Evolutionary conservation across 345 rosid genomes (phyloP).

Genomic region (Turritis glabra): DNA sequence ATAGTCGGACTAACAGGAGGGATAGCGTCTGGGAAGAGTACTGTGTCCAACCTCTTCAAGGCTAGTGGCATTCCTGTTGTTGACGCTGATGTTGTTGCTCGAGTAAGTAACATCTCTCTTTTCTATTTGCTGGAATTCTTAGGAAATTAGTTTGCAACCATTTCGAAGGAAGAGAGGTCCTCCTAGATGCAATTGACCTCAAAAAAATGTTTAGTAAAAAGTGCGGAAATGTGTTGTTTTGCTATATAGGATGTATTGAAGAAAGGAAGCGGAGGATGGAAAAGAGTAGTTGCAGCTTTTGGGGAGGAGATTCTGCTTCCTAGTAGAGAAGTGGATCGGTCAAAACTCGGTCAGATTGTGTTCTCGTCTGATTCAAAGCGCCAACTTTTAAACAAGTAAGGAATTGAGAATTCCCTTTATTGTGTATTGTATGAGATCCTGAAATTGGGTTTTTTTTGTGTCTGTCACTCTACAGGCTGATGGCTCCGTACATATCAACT

Average conservation of each 20-base stretch:
- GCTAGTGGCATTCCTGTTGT: constrained; percentile 69
- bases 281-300: constrained; percentile 57
- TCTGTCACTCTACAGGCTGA: constrained; percentile 45
- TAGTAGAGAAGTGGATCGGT: constrained; percentile 65
- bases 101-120: constrained; percentile 53
- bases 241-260: constrained; percentile 59
- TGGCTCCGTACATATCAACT: constrained; percentile 81
- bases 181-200: background rate
- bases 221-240: background rate
- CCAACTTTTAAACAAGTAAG: constrained; percentile 73
- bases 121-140: background rate
- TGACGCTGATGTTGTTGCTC: constrained; percentile 81
- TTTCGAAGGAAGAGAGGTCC: background rate
- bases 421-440: background rate
- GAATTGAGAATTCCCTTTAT: too few species aligned
- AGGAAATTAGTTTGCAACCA: background rate
- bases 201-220: background rate
- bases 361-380: constrained; percentile 81
- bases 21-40: constrained; percentile 90
- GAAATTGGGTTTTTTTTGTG: background rate
- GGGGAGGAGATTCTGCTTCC: constrained; percentile 63
- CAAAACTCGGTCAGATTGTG: constrained; percentile 78
- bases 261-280: constrained; percentile 67
- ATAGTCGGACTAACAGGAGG: constrained; percentile 87
- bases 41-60: constrained; percentile 79